Percentiles rank a stretch among this genome's conserved stretches.
These are phyloP conservation scores for Monosporascus sp. DNA, from an alignment of 2,329 filamentous ascomycete genomes.

Conservation along the genomic window DNA sequence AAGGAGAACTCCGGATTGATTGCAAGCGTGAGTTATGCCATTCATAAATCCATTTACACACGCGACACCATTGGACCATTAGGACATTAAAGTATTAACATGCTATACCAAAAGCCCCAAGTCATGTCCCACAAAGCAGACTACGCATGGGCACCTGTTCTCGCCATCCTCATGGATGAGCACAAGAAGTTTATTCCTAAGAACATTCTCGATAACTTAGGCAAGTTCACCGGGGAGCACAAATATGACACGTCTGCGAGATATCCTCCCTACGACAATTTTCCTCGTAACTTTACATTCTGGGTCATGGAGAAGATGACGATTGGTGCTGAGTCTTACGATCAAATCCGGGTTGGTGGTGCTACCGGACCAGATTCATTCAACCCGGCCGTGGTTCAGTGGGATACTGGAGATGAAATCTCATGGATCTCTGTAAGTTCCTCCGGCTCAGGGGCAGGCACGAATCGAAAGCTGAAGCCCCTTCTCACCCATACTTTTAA, in stretches of 20 bases:
- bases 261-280: slow-evolving; percentile 53
- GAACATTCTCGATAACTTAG: slow-evolving; percentile 33
- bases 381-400: slow-evolving; percentile 56
- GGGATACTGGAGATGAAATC: slow-evolving; percentile 38
- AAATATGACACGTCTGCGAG: slow-evolving; percentile 46
- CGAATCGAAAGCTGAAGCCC: background rate
- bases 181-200: slow-evolving; percentile 42
- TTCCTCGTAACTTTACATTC: slow-evolving; percentile 51
- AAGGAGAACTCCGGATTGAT: slow-evolving; percentile 35
- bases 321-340: slow-evolving; percentile 55
- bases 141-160: slow-evolving; percentile 51
- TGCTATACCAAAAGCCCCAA: slow-evolving; percentile 30
- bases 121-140: slow-evolving; percentile 55
- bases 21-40: slow-evolving; percentile 19
- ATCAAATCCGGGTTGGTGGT: slow-evolving; percentile 50
- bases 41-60: slow-evolving; percentile 1
- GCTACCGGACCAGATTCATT: slow-evolving; percentile 46
- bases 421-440: slow-evolving; percentile 25
- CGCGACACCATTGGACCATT: no score
- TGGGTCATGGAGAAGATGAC: slow-evolving; percentile 52
- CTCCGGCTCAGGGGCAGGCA: background rate
- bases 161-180: slow-evolving; percentile 47
- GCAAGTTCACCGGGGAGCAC: slow-evolving; percentile 46
- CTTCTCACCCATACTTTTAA: background rate
- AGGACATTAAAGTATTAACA: background rate